Percentiles rank a stretch among this genome's conserved stretches.
phyloP scores from a whole-genome alignment of 2,329 filamentous ascomycete genomes.

The Exophiala oligosperma region DNA sequence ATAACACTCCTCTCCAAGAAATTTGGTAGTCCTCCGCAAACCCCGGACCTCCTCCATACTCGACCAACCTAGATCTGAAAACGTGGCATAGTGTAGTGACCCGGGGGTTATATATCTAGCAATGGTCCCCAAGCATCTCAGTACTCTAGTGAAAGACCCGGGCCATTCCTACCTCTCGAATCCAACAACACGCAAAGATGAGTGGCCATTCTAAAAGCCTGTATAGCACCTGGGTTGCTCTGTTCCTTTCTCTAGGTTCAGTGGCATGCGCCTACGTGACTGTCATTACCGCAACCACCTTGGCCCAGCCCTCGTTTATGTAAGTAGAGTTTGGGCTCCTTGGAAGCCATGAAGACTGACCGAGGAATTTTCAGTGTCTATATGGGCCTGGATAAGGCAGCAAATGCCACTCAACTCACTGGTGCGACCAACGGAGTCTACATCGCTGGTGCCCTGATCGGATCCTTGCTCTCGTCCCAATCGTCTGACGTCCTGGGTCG shows the following conservation, averaged over 20 bases:
- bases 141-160: no score
- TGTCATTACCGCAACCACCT: constrained; percentile 17
- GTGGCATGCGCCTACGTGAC: constrained; percentile 16
- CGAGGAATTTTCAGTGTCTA: background rate
- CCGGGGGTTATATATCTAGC: no score
- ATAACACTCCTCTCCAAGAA: no score
- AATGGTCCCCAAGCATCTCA: no score
- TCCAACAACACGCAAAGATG: constrained; percentile 1
- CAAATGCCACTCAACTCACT: constrained; percentile 7
- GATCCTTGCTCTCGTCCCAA: constrained; percentile 2
- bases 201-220: constrained; percentile 5
- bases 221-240: constrained; percentile 16
- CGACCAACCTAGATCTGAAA: no score
- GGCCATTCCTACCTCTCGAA: no score
- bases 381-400: constrained; percentile 5
- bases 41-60: no score
- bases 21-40: background rate
- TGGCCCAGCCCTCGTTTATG: constrained; percentile 46
- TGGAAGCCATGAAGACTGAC: background rate
- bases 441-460: constrained; percentile 11
- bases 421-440: constrained; percentile 22
- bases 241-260: constrained; percentile 17
- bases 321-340: constrained; percentile 8
- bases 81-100: no score
- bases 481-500: constrained; percentile 34